These are phyloP conservation scores for Aspergillus leporis DNA, from an alignment of 495 filamentous ascomycete genomes.

Conservation along the genomic window DNA sequence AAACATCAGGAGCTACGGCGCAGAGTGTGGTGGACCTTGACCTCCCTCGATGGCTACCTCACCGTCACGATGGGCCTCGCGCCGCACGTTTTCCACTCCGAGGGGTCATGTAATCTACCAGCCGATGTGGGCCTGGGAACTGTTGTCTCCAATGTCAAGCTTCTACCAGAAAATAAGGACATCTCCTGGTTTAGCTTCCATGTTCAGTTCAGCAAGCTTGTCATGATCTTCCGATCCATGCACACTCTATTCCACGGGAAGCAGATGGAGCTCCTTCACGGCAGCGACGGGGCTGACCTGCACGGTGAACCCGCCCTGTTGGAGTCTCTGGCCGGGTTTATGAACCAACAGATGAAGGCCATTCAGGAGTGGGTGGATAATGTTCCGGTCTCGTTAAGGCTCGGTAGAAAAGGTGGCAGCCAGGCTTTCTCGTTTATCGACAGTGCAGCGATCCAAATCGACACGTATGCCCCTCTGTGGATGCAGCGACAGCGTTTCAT, in stretches of 20 bases:
- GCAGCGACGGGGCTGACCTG: conserved; percentile 37
- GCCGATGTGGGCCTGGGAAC: conserved; percentile 33
- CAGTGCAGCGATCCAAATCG: conserved; percentile 34
- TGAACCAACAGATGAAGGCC: too few relatives aligned
- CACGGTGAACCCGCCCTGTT: too few relatives aligned
- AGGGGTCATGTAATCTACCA: conserved; percentile 37
- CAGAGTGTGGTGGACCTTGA: conserved; percentile 56
- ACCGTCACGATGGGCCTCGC: conserved; percentile 51
- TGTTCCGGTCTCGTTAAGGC: conserved; percentile 43
- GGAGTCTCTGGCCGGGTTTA: too few relatives aligned
- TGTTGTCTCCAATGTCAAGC: conserved; percentile 45
- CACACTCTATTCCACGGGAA: conserved; percentile 40
- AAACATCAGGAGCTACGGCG: conserved; percentile 42
- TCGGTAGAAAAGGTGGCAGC: conserved; percentile 31
- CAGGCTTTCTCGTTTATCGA: conserved; percentile 44
- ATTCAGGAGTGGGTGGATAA: too few relatives aligned
- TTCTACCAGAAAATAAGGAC: conserved; percentile 31
- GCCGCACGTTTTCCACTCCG: conserved; percentile 41
- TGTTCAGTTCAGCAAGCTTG: conserved; percentile 38
- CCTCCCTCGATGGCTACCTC: conserved; percentile 46
- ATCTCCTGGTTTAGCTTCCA: conserved; percentile 43
- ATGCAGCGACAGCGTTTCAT: conserved; percentile 32
- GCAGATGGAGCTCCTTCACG: conserved; percentile 43
- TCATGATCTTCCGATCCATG: conserved; percentile 35
- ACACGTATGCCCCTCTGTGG: conserved; percentile 35